phyloP scores from a whole-genome alignment of 352 stramenopile species.

The Phytopythium helicoides region DNA sequence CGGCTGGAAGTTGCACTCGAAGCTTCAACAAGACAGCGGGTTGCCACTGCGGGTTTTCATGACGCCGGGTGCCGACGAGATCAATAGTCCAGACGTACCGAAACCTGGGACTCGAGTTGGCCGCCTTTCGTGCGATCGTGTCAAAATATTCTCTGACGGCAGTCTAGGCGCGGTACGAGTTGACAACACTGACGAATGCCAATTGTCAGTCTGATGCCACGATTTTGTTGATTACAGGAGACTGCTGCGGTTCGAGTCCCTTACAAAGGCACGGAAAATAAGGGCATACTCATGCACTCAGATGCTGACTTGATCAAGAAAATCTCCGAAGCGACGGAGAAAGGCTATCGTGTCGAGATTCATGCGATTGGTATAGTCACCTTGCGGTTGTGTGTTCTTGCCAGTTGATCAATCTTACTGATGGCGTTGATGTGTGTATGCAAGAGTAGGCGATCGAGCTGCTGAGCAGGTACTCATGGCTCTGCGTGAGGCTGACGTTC shows the following conservation, averaged over 20 bases:
- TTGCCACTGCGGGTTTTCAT: conserved; percentile 80
- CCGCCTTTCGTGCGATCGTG: conserved; percentile 75
- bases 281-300: conserved; percentile 83
- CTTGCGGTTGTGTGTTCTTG: neutral
- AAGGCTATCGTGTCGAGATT: conserved; percentile 82
- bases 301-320: conserved; percentile 60
- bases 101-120: conserved; percentile 35
- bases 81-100: conserved; percentile 40
- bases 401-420: too few relatives aligned
- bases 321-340: conserved; percentile 46
- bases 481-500: conserved; percentile 51
- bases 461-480: conserved; percentile 72
- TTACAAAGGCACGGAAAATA: conserved; percentile 63
- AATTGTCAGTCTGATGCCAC: too few relatives aligned
- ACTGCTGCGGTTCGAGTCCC: conserved; percentile 75
- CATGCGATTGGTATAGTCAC: conserved; percentile 78
- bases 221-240: too few relatives aligned
- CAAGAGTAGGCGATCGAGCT: conserved; percentile 62
- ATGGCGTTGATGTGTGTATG: too few relatives aligned
- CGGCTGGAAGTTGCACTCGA: conserved; percentile 72
- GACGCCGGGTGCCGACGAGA: conserved; percentile 67
- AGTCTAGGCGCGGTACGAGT: conserved; percentile 85
- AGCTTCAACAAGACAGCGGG: conserved; percentile 53
- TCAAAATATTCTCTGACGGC: conserved; percentile 90
- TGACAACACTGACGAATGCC: too few relatives aligned